These are phyloP conservation scores for Mortierella sp. DNA, from an alignment of 371 early-diverging fungal genomes.

Conservation along the genomic window DNA sequence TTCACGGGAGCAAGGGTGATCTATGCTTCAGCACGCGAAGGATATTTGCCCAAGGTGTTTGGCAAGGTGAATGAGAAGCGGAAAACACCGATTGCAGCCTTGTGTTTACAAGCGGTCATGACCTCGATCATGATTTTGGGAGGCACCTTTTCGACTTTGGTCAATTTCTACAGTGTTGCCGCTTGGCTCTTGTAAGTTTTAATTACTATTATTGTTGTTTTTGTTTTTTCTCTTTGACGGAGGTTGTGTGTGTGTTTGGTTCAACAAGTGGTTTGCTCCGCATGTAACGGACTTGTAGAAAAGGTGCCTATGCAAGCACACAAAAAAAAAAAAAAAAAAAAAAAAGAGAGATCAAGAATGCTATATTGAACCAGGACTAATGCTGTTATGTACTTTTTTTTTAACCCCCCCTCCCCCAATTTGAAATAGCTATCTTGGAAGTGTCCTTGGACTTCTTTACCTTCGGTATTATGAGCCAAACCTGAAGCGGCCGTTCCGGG, in stretches of 20 bases:
- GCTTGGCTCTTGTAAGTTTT: conserved; percentile 76
- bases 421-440: conserved; percentile 29
- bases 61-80: conserved; percentile 66
- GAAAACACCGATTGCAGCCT: conserved; percentile 77
- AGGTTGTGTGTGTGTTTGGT: conserved; percentile 31
- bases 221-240: conserved; percentile 2
- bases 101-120: conserved; percentile 70
- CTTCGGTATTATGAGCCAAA: conserved; percentile 71
- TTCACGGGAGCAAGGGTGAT: conserved; percentile 82
- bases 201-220: background rate
- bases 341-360: no score
- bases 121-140: conserved; percentile 72
- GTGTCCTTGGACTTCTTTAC: conserved; percentile 61
- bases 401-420: no score
- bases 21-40: conserved; percentile 76
- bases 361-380: no score
- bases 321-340: no score
- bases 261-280: conserved; percentile 13
- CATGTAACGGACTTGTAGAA: background rate
- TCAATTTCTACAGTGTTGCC: conserved; percentile 80
- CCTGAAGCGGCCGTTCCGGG: conserved; percentile 68
- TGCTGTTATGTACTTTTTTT: no score
- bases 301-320: no score
- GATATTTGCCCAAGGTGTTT: conserved; percentile 76
- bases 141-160: conserved; percentile 73